Evolutionary conservation across 768 basidiomycete genomes (phyloP).

Genomic region (Punctularia strigosozonata): DNA sequence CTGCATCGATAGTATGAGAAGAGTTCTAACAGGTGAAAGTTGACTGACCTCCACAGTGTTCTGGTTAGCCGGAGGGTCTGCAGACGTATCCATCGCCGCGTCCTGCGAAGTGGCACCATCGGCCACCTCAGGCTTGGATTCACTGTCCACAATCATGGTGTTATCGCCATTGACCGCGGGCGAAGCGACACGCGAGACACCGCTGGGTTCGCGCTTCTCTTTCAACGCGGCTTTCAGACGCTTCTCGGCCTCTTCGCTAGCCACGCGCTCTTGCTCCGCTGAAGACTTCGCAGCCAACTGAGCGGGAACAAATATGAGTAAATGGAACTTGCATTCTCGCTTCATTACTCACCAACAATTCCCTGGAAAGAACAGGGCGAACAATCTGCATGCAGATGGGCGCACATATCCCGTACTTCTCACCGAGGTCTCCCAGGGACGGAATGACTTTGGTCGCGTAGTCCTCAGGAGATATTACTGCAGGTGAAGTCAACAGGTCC

Average conservation of each 20-base stretch:
- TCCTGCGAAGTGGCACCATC: conserved; percentile 7
- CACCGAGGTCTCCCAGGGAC: conserved; percentile 57
- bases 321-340: neutral
- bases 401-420: conserved; percentile 68
- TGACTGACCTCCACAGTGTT: conserved; percentile 12
- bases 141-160: conserved; percentile 17
- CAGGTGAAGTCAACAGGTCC: conserved; percentile 71
- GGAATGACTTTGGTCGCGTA: conserved; percentile 71
- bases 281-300: conserved; percentile 51
- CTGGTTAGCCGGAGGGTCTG: neutral
- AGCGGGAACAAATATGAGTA: neutral
- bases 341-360: conserved; percentile 38
- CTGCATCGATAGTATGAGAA: conserved; percentile 21
- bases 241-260: conserved; percentile 69
- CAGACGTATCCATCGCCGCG: conserved; percentile 11
- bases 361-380: conserved; percentile 63
- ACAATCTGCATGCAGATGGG: conserved; percentile 92
- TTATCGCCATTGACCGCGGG: conserved; percentile 30
- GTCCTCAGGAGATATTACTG: conserved; percentile 54
- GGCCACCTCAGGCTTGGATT: conserved; percentile 12
- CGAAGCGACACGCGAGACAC: conserved; percentile 51
- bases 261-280: conserved; percentile 57
- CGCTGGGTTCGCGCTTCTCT: conserved; percentile 63
- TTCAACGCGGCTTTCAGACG: conserved; percentile 70
- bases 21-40: neutral